Conservation (phyloP, 1,284 basidiomycete species). For the Bjerkandera adusta region DNA sequence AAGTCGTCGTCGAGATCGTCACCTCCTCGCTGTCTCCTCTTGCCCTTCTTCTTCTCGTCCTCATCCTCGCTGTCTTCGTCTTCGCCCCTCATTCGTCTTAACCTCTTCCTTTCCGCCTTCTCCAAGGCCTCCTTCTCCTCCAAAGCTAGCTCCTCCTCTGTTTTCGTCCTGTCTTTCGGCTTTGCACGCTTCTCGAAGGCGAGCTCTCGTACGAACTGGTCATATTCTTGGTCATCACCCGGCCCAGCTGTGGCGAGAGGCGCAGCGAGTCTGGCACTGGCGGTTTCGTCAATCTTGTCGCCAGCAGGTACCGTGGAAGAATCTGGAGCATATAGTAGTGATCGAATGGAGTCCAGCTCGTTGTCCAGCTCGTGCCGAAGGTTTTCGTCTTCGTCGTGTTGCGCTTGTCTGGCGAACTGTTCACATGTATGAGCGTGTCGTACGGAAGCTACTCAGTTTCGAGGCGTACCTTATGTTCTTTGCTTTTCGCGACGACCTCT, state of each 20-base stretch:
- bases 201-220: slow-evolving; percentile 89
- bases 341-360: slow-evolving; percentile 83
- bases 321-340: slow-evolving; percentile 65
- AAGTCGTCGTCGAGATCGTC: slow-evolving; percentile 97
- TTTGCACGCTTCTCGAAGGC: slow-evolving; percentile 93
- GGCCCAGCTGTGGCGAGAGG: too few species aligned
- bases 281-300: background rate
- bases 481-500: slow-evolving; percentile 97
- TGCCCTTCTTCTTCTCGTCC: slow-evolving; percentile 40
- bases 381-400: slow-evolving; percentile 84
- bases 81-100: slow-evolving; percentile 87
- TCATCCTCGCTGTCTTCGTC: slow-evolving; percentile 66
- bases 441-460: too few species aligned
- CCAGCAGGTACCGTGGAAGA: slow-evolving; percentile 35
- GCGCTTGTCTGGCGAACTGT: slow-evolving; percentile 84
- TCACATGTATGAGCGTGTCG: slow-evolving; percentile 7
- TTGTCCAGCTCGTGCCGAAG: slow-evolving; percentile 88
- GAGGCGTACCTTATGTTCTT: slow-evolving; percentile 82
- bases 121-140: slow-evolving; percentile 89
- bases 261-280: too few species aligned
- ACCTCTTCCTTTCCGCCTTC: slow-evolving; percentile 79
- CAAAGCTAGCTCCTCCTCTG: slow-evolving; percentile 89
- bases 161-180: slow-evolving; percentile 95
- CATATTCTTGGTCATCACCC: slow-evolving; percentile 67
- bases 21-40: slow-evolving; percentile 51